These are phyloP conservation scores for Trichoderma gracile DNA, from an alignment of 2,329 filamentous ascomycete species.

Conservation along the genomic window DNA sequence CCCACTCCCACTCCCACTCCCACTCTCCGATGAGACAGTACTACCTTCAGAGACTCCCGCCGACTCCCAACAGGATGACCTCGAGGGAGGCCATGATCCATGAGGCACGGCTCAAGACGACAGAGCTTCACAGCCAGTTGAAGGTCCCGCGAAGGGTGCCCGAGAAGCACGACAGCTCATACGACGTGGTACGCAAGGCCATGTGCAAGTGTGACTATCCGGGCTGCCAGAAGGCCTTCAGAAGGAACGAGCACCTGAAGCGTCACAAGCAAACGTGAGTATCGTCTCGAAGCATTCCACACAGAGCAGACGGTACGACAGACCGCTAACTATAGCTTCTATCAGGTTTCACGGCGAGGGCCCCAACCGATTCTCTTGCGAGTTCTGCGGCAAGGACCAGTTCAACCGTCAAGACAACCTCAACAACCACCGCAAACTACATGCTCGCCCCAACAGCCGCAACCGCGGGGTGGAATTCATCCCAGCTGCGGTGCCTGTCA, in stretches of 20 bases:
- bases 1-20: constrained; percentile 42
- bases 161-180: constrained; percentile 36
- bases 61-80: constrained; percentile 38
- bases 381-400: constrained; percentile 46
- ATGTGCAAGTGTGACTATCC: constrained; percentile 50
- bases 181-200: constrained; percentile 43
- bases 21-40: constrained; percentile 39
- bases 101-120: constrained; percentile 47
- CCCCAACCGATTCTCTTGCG: constrained; percentile 44
- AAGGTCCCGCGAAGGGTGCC: constrained; percentile 36
- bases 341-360: constrained; percentile 43
- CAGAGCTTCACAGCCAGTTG: constrained; percentile 47
- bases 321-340: background rate
- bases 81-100: constrained; percentile 46
- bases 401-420: constrained; percentile 47
- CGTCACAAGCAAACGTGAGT: constrained; percentile 55
- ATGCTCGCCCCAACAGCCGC: constrained; percentile 43
- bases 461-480: constrained; percentile 46
- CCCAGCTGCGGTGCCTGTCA: constrained; percentile 43
- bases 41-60: constrained; percentile 36
- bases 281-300: background rate
- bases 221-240: constrained; percentile 51
- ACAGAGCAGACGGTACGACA: background rate
- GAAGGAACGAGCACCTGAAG: constrained; percentile 58
- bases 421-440: constrained; percentile 46